Conservation (phyloP, 768 basidiomycete species). For the Suillus plorans region DNA sequence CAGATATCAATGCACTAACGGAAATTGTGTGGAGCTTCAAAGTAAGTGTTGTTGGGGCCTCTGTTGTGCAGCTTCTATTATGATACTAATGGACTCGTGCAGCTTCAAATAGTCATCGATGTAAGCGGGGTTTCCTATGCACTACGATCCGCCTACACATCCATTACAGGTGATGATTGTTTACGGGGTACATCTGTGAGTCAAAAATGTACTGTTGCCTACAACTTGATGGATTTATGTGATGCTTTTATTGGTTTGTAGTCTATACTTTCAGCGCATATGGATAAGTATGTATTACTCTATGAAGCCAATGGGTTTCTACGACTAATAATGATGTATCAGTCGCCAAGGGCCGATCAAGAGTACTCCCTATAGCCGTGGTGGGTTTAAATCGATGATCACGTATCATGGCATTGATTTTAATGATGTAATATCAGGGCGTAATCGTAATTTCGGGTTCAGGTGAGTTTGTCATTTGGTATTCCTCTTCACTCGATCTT, state of each 20-base stretch:
- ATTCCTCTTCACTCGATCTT: background rate
- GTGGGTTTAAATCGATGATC: background rate
- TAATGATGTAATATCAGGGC: background rate
- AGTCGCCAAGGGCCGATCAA: background rate
- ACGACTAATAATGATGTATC: background rate
- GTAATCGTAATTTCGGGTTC: background rate
- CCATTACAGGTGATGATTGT: background rate
- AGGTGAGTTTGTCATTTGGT: background rate
- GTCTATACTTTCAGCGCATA: background rate
- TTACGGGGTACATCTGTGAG: slow-evolving; percentile 1
- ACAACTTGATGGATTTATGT: background rate
- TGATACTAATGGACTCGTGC: background rate
- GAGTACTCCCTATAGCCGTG: background rate
- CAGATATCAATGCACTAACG: background rate
- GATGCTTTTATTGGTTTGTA: background rate
- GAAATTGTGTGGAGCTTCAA: slow-evolving; percentile 6
- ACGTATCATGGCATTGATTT: background rate
- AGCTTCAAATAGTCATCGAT: background rate
- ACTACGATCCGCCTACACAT: background rate
- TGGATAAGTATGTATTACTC: background rate
- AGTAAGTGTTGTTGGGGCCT: background rate
- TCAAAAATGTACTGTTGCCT: background rate
- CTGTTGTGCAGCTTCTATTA: background rate
- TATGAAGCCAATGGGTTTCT: background rate
- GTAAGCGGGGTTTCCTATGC: background rate